Evolutionary conservation across 2,329 filamentous ascomycete species (phyloP), one percentile per base, ranked within the genome.

Genomic region (Beauveria asiatica): DNA sequence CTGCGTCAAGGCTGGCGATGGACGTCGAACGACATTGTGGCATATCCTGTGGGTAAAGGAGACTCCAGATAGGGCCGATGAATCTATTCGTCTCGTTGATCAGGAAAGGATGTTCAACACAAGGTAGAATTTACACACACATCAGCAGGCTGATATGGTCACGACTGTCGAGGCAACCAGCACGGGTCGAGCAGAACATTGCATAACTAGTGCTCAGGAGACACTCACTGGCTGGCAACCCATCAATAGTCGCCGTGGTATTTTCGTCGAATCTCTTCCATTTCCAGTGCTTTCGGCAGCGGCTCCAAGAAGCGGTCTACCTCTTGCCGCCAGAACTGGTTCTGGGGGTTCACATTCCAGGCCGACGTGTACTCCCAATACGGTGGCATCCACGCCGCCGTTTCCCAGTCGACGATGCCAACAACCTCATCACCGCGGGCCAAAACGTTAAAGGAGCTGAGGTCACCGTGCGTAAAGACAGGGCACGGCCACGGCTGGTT

Each of bases 381-480:
- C 2, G 65, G 60, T 0, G 68, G 68, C 25, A 64, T 63, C 61
- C 63, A 69, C 19, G 63, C 68, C 2, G 65, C 57, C 3, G 61
- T 66, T 60, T 70, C 67, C 68, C 66, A 69, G 42, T 69, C 65
- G 1, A 70, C 44, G 37, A 72, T 68, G 0, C 67, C 68, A 5
- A 67, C 64, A 6, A 72, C 56, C 23, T 67, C 48, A 17, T 70
- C 68, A 8, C 65, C 67, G 0, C 61, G 58, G 0, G 70, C 64
- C 1, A 73, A 19, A 6, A 73, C 60, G 27, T 73, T 73, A 0
- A 67, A 33, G 53, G 64, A 65, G 25, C 67, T 70, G 0, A 73
- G 59, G 33, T 73, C 69, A 3, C 69, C 67, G 23, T 83, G 79
- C 1, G 78, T 79, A 60, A 82, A 78, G 0, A 76, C 48, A 1